phyloP scores from a whole-genome alignment of 805 yeast species.

The Wickerhamomyces sydowiorum region DNA sequence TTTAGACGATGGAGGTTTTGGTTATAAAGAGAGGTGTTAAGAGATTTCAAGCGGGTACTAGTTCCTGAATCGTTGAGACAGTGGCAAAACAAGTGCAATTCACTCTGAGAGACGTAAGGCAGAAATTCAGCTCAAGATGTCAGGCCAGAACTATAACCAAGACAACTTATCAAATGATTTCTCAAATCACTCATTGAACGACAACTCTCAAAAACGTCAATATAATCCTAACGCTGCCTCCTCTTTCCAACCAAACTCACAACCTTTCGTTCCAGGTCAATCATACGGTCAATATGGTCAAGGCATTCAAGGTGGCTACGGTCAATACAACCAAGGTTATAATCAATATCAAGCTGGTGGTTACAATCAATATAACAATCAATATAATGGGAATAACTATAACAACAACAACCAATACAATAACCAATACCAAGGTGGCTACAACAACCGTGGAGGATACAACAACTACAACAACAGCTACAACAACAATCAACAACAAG shows the following conservation, averaged over 20 bases:
- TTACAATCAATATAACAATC: conserved; percentile 14
- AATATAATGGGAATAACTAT: conserved; percentile 9
- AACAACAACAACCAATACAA: conserved; percentile 9
- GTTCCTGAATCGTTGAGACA: too few relatives aligned
- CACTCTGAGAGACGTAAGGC: too few relatives aligned
- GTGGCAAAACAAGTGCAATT: too few relatives aligned
- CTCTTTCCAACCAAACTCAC: conserved; percentile 42
- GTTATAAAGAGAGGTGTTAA: neutral
- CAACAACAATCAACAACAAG: conserved; percentile 15
- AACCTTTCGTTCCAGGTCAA: conserved; percentile 33
- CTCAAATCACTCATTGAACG: conserved; percentile 23
- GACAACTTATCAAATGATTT: conserved; percentile 27
- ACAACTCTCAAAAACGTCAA: conserved; percentile 25
- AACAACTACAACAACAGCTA: conserved; percentile 9
- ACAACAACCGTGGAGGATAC: conserved; percentile 22
- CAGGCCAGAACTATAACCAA: conserved; percentile 11
- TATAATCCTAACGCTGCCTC: conserved; percentile 47
- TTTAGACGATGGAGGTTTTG: neutral
- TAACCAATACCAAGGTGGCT: conserved; percentile 14
- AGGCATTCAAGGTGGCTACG: conserved; percentile 16
- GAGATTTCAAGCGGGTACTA: too few relatives aligned
- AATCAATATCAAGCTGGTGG: conserved; percentile 9
- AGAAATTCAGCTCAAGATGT: conserved; percentile 13
- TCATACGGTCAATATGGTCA: conserved; percentile 25
- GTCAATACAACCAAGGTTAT: conserved; percentile 11